Evolutionary conservation across 768 basidiomycete genomes (phyloP).

Genomic region (Lactarius hatsudake): DNA sequence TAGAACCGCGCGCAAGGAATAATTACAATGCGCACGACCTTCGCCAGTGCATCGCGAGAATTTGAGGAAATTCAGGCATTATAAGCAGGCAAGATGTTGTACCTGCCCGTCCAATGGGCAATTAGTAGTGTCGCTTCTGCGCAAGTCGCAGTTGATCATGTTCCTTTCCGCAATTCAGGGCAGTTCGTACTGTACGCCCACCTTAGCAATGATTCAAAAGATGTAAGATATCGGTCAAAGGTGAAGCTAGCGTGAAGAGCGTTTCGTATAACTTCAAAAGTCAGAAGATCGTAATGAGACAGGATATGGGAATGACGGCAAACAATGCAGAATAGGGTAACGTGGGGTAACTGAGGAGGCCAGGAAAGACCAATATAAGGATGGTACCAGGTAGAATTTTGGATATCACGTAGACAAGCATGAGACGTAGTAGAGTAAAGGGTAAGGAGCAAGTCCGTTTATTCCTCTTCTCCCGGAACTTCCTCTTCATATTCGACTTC

Average conservation of each 20-base stretch:
- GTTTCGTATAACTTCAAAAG: conserved; percentile 25
- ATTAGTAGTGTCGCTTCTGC: too few species aligned
- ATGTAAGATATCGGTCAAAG: neutral
- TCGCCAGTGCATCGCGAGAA: too few species aligned
- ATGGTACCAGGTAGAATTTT: conserved; percentile 28
- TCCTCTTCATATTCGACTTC: conserved; percentile 91
- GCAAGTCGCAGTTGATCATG: neutral
- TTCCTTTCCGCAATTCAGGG: neutral
- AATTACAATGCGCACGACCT: too few species aligned
- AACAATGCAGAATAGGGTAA: conserved; percentile 28
- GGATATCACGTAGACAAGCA: conserved; percentile 26
- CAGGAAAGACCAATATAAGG: conserved; percentile 27
- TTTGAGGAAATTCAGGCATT: too few species aligned
- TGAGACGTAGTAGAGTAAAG: conserved; percentile 16
- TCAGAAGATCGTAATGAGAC: conserved; percentile 19
- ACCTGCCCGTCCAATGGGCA: too few species aligned
- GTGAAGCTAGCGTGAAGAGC: conserved; percentile 11
- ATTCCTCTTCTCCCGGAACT: conserved; percentile 55
- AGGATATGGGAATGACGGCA: conserved; percentile 16
- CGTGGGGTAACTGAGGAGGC: conserved; percentile 23
- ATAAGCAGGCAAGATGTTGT: too few species aligned
- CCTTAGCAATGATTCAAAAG: neutral
- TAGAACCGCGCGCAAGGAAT: too few species aligned
- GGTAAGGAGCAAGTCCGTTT: conserved; percentile 29
- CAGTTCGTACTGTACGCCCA: neutral